Conservation (phyloP, 352 stramenopile genomes). For the Globisporangium uncinulatum region DNA sequence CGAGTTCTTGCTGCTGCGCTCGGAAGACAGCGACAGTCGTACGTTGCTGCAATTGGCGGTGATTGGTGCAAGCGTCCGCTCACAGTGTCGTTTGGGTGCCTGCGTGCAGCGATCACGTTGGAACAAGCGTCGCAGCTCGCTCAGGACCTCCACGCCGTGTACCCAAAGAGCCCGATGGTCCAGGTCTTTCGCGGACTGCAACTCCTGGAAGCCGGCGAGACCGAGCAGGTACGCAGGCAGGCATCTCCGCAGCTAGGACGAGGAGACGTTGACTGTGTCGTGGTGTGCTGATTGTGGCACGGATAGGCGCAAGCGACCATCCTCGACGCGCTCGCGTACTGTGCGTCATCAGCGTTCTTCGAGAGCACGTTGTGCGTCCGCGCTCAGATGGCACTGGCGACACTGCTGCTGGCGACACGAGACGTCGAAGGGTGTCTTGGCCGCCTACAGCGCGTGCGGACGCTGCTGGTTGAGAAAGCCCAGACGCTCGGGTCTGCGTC, state of each 20-base stretch:
- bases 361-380: conserved; percentile 55
- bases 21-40: conserved; percentile 70
- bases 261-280: not conserved
- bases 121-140: conserved; percentile 28
- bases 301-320: conserved; percentile 38
- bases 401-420: conserved; percentile 27
- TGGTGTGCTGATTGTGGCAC: not conserved
- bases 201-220: conserved; percentile 19
- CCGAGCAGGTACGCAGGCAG: conserved; percentile 19
- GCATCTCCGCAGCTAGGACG: not conserved
- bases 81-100: not conserved
- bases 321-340: conserved; percentile 52
- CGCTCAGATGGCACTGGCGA: conserved; percentile 47
- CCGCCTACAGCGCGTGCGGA: conserved; percentile 37
- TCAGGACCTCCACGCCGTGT: conserved; percentile 11
- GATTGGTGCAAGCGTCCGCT: not conserved
- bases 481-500: conserved; percentile 26
- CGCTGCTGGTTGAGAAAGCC: conserved; percentile 39
- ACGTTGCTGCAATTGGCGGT: conserved; percentile 13
- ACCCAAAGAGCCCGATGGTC: conserved; percentile 47
- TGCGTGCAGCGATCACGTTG: conserved; percentile 25
- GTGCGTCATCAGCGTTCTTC: conserved; percentile 59
- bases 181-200: conserved; percentile 37
- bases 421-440: conserved; percentile 61
- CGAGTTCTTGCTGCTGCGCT: conserved; percentile 69